These are phyloP conservation scores for Phyllosticta ampelicida DNA, from an alignment of 2,329 filamentous ascomycete species.

Conservation along the genomic window DNA sequence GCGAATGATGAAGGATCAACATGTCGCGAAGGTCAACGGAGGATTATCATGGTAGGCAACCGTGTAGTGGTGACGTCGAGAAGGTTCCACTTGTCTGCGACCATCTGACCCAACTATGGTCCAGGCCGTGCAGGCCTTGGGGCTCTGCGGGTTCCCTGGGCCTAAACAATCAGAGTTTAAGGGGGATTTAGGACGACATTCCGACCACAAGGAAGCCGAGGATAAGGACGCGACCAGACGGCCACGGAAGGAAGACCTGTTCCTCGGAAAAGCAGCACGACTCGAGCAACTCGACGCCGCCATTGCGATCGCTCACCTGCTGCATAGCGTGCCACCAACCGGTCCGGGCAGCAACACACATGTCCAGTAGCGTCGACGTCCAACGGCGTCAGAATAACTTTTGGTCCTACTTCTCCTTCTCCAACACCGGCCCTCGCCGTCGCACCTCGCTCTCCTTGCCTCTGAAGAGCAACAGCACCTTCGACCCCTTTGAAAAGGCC, in stretches of 20 bases:
- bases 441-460: slow-evolving; percentile 42
- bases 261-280: background rate
- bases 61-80: background rate
- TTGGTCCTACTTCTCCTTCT: slow-evolving; percentile 44
- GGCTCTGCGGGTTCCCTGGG: background rate
- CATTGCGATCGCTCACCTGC: slow-evolving; percentile 9
- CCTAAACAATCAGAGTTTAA: background rate
- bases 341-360: slow-evolving; percentile 23
- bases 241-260: background rate
- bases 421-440: slow-evolving; percentile 37
- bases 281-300: background rate
- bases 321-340: slow-evolving; percentile 8
- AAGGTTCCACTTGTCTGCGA: background rate
- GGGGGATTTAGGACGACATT: too few species aligned
- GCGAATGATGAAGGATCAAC: background rate
- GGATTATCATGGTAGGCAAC: background rate
- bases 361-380: slow-evolving; percentile 46
- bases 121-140: background rate
- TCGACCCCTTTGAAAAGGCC: slow-evolving; percentile 38
- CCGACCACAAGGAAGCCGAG: background rate
- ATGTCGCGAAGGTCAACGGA: background rate
- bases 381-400: slow-evolving; percentile 36
- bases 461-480: slow-evolving; percentile 23
- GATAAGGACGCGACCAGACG: background rate
- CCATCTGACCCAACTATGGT: background rate